These are phyloP conservation scores for Actinomortierella ambigua DNA, from an alignment of 371 early-diverging fungal genomes.

Conservation along the genomic window DNA sequence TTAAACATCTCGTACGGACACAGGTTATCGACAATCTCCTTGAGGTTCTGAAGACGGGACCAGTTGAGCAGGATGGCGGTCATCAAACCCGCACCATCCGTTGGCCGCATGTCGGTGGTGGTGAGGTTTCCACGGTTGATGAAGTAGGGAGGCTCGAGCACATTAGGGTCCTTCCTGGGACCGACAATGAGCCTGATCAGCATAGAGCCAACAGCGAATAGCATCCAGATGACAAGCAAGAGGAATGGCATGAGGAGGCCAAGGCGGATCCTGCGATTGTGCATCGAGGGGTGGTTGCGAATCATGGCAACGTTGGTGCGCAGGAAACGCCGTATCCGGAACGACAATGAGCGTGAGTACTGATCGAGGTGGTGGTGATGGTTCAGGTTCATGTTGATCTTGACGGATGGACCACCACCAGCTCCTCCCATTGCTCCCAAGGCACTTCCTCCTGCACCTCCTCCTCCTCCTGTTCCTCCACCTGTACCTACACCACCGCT, in stretches of 20 bases:
- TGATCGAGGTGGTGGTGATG: conserved; percentile 29
- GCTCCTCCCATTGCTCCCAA: background rate
- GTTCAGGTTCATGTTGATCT: conserved; percentile 22
- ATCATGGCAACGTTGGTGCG: conserved; percentile 17
- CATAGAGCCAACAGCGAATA: conserved; percentile 16
- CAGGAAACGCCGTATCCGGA: conserved; percentile 17
- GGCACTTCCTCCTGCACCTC: background rate
- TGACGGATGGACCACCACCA: conserved; percentile 11
- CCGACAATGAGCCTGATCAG: conserved; percentile 29
- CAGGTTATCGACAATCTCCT: conserved; percentile 54
- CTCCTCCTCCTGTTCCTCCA: background rate
- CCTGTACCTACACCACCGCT: no score
- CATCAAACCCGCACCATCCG: conserved; percentile 55
- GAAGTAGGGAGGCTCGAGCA: conserved; percentile 21
- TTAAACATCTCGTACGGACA: conserved; percentile 68
- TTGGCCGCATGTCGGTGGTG: conserved; percentile 54
- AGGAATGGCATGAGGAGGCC: conserved; percentile 25
- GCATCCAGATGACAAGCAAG: conserved; percentile 11
- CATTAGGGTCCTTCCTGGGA: conserved; percentile 2
- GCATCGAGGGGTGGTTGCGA: conserved; percentile 15
- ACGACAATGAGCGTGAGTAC: conserved; percentile 21
- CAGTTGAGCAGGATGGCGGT: conserved; percentile 58
- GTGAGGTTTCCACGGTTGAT: conserved; percentile 42
- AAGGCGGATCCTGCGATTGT: conserved; percentile 27
- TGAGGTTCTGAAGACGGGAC: conserved; percentile 47